A percentile compares a stretch with the other conserved stretches of the same genome.
These are phyloP conservation scores for Botrytis fragariae DNA, from an alignment of 2,329 filamentous ascomycete genomes.

Conservation along the genomic window DNA sequence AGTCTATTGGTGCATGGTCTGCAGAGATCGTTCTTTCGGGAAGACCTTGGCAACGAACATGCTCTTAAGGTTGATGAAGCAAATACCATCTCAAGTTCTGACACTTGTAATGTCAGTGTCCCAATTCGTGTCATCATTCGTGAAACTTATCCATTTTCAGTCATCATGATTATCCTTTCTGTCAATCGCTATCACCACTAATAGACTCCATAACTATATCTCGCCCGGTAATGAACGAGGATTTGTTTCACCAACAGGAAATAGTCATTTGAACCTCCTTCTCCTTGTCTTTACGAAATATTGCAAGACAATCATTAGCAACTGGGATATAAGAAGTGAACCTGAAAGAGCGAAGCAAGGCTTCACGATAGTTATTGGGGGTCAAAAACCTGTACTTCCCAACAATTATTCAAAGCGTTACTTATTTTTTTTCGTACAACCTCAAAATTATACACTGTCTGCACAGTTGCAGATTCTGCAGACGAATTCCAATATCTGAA, in stretches of 20 bases:
- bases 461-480: conserved; percentile 13
- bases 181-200: background rate
- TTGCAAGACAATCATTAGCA: background rate
- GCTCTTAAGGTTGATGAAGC: background rate
- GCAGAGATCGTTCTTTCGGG: conserved; percentile 1
- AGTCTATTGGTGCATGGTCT: background rate
- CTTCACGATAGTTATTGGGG: background rate
- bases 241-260: background rate
- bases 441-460: background rate
- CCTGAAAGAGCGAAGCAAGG: conserved; percentile 2
- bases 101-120: conserved; percentile 1
- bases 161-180: background rate
- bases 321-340: background rate
- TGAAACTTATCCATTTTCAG: conserved; percentile 7
- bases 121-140: background rate
- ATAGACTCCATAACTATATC: background rate
- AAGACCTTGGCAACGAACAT: conserved; percentile 7
- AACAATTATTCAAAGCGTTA: conserved; percentile 12
- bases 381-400: background rate
- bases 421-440: background rate
- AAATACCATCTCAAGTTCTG: background rate
- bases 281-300: background rate
- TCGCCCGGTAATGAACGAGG: background rate
- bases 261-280: background rate
- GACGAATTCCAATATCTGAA: background rate